A percentile compares a stretch with the other conserved stretches of the same genome.
Conservation (phyloP, 164 flowering plant genomes). For the Stephania cephalantha region DNA sequence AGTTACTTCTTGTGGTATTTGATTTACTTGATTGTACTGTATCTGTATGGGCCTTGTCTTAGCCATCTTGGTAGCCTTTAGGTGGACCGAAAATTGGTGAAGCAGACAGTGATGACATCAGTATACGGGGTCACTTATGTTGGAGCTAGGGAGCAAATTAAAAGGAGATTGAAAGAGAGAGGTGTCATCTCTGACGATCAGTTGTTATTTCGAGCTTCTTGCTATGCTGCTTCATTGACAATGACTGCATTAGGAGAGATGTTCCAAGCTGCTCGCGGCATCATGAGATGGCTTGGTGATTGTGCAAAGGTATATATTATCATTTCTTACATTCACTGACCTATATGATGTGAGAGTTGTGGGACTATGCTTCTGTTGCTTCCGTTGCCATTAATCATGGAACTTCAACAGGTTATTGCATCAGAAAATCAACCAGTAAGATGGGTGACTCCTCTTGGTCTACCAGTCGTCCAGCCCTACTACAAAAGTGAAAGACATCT, state of each 20-base stretch:
- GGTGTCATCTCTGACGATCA: slow-evolving; percentile 77
- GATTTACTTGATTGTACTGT: background rate
- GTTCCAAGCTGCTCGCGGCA: slow-evolving; percentile 82
- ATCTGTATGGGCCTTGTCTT: slow-evolving; percentile 15
- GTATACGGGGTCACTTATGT: slow-evolving; percentile 95
- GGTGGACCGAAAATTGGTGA: slow-evolving; percentile 93
- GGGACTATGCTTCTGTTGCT: background rate
- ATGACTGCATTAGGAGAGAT: slow-evolving; percentile 82
- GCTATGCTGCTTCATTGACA: slow-evolving; percentile 82
- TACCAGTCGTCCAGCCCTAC: slow-evolving; percentile 96
- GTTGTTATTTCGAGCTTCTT: slow-evolving; percentile 66
- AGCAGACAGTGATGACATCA: slow-evolving; percentile 99
- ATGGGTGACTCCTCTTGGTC: slow-evolving; percentile 97
- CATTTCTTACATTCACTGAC: background rate
- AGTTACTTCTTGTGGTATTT: slow-evolving; percentile 9
- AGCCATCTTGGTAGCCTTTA: slow-evolving; percentile 34
- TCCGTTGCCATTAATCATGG: background rate
- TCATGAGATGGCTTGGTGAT: slow-evolving; percentile 93
- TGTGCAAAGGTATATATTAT: slow-evolving; percentile 70
- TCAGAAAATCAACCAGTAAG: slow-evolving; percentile 77
- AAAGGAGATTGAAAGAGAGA: slow-evolving; percentile 74
- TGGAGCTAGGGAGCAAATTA: slow-evolving; percentile 98
- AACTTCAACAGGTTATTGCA: slow-evolving; percentile 61
- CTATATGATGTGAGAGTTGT: background rate
- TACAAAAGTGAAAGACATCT: slow-evolving; percentile 56